These are phyloP conservation scores for Pestalotiopsis fici DNA, from an alignment of 2,329 filamentous ascomycete species.

Conservation along the genomic window DNA sequence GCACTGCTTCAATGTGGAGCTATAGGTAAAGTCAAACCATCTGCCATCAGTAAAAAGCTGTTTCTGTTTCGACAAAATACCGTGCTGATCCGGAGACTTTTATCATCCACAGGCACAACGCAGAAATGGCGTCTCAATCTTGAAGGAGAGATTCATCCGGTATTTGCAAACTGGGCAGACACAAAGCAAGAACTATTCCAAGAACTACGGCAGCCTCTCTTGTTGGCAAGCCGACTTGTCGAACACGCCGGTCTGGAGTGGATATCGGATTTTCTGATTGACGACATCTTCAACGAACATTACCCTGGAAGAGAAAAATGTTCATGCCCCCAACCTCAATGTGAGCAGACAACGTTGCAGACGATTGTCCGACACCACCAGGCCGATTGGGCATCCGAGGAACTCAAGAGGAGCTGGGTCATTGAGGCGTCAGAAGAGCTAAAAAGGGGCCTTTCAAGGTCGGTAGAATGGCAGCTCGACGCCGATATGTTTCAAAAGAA, in stretches of 20 bases:
- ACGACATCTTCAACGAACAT: conserved; percentile 27
- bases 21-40: conserved; percentile 21
- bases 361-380: conserved; percentile 28
- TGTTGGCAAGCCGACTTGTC: conserved; percentile 31
- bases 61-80: neutral
- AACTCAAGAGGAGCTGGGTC: conserved; percentile 22
- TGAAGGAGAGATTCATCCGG: conserved; percentile 28
- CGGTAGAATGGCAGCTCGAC: conserved; percentile 32
- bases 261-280: conserved; percentile 32
- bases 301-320: conserved; percentile 25
- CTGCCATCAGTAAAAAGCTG: neutral
- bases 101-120: conserved; percentile 19
- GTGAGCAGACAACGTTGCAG: conserved; percentile 10
- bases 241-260: conserved; percentile 29
- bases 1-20: conserved; percentile 29
- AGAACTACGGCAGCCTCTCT: conserved; percentile 30
- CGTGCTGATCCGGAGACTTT: neutral
- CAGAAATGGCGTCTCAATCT: conserved; percentile 19
- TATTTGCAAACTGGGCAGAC: conserved; percentile 28
- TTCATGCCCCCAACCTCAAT: neutral
- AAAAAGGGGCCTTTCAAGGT: conserved; percentile 15
- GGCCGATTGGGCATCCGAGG: conserved; percentile 20
- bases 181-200: conserved; percentile 16
- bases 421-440: conserved; percentile 17
- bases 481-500: conserved; percentile 25